These are phyloP conservation scores for Setaria viridis DNA, from an alignment of 202 grass and related monocot genomes.

Conservation along the genomic window DNA sequence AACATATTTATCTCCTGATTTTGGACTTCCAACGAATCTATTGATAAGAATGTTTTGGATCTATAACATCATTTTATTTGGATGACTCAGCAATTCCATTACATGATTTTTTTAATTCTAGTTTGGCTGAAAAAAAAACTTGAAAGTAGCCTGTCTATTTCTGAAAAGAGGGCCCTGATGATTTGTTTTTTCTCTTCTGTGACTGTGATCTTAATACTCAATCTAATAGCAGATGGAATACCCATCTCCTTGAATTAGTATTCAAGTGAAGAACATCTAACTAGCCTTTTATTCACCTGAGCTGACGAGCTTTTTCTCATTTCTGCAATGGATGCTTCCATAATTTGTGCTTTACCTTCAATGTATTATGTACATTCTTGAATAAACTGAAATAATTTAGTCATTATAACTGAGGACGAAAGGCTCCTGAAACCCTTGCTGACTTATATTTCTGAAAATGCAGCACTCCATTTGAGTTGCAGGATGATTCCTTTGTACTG, in stretches of 20 bases:
- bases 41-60: conserved; percentile 6
- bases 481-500: conserved; percentile 89
- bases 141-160: not conserved
- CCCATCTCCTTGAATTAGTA: not conserved
- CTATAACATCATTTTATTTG: conserved; percentile 6
- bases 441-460: conserved; percentile 55
- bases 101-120: conserved; percentile 22
- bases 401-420: conserved; percentile 29
- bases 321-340: not conserved
- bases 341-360: not conserved
- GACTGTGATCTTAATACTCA: conserved; percentile 14
- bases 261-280: conserved; percentile 30
- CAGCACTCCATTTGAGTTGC: conserved; percentile 94
- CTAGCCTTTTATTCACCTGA: not conserved
- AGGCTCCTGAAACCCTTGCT: conserved; percentile 18
- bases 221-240: conserved; percentile 15
- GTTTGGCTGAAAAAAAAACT: not conserved
- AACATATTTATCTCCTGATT: conserved; percentile 1
- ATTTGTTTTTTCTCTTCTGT: conserved; percentile 14
- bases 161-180: not conserved
- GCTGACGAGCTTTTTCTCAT: not conserved
- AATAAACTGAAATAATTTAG: conserved; percentile 26
- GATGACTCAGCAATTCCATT: not conserved
- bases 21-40: not conserved
- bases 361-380: not conserved